These are phyloP conservation scores for Moringa oleifera DNA, from an alignment of 345 rosid genomes.

Conservation along the genomic window DNA sequence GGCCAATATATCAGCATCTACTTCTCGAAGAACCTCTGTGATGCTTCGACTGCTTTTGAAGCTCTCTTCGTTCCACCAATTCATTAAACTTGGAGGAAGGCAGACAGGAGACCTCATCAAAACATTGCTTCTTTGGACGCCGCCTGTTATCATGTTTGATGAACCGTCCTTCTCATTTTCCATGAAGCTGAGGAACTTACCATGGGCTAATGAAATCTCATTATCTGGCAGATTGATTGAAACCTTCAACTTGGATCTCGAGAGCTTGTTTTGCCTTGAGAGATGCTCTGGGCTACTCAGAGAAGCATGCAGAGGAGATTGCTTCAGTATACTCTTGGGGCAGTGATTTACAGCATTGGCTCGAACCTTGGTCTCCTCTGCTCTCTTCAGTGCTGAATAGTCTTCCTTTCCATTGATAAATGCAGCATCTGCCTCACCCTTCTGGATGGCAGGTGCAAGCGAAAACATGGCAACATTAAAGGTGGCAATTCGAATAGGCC, in stretches of 20 bases:
- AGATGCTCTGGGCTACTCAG: constrained; percentile 15
- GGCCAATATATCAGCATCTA: constrained; percentile 73
- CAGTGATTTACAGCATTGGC: constrained; percentile 12
- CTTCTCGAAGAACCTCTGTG: constrained; percentile 72
- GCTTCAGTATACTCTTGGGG: constrained; percentile 83
- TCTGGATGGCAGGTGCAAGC: constrained; percentile 75
- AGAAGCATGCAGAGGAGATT: constrained; percentile 55
- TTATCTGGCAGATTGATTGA: constrained; percentile 89
- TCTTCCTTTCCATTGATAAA: constrained; percentile 23
- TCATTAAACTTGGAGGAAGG: constrained; percentile 53
- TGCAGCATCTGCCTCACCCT: constrained; percentile 27
- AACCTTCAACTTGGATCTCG: constrained; percentile 54
- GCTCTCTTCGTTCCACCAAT: constrained; percentile 40
- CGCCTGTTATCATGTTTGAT: constrained; percentile 27
- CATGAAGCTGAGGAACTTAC: constrained; percentile 37
- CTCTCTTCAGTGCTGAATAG: constrained; percentile 18
- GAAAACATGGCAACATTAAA: constrained; percentile 97
- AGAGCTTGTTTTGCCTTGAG: constrained; percentile 24
- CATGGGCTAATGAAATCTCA: constrained; percentile 78
- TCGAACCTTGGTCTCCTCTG: constrained; percentile 18
- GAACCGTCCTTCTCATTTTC: constrained; percentile 35
- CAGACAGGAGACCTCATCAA: constrained; percentile 85
- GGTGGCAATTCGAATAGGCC: constrained; percentile 71
- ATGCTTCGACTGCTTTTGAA: constrained; percentile 56
- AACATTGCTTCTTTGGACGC: constrained; percentile 42